phyloP scores from a whole-genome alignment of 495 filamentous ascomycete genomes.

The Durotheca rogersii region DNA sequence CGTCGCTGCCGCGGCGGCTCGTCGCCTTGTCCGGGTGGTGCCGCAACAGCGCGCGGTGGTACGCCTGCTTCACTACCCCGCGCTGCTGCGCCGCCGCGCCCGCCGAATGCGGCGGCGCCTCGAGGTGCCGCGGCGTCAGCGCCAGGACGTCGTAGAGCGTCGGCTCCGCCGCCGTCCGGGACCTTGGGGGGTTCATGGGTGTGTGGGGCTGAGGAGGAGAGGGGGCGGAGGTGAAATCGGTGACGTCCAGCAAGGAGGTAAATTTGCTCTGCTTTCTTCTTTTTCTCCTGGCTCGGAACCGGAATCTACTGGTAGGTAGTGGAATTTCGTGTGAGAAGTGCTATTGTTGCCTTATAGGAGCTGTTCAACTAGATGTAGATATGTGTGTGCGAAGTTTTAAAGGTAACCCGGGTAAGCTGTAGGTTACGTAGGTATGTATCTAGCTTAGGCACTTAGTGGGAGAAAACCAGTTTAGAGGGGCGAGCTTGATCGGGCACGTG shows the following conservation, averaged over 20 bases:
- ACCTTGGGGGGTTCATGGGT: constrained; percentile 32
- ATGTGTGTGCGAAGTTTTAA: too few species aligned
- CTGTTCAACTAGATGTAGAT: too few species aligned
- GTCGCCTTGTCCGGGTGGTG: constrained; percentile 78
- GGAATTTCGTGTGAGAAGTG: too few species aligned
- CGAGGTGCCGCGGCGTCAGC: constrained; percentile 40
- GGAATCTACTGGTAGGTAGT: too few species aligned
- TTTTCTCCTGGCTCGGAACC: too few species aligned
- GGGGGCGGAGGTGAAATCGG: too few species aligned
- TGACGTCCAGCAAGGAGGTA: too few species aligned
- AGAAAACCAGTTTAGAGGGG: constrained; percentile 27
- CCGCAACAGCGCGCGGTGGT: constrained; percentile 72
- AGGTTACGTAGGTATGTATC: background rate
- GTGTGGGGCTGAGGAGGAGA: too few species aligned
- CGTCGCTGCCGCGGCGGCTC: constrained; percentile 1
- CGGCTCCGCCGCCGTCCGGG: constrained; percentile 34
- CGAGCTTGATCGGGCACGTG: constrained; percentile 18
- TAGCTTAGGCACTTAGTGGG: too few species aligned
- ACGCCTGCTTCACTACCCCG: constrained; percentile 65
- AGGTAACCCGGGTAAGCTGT: background rate
- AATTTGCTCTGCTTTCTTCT: too few species aligned
- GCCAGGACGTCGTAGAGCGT: constrained; percentile 50
- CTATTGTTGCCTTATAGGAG: too few species aligned
- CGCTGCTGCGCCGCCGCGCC: constrained; percentile 26
- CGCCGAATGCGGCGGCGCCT: constrained; percentile 26